Base-by-base conservation (phyloP, 1,284 basidiomycete species). In the Puccinia triticina region DNA sequence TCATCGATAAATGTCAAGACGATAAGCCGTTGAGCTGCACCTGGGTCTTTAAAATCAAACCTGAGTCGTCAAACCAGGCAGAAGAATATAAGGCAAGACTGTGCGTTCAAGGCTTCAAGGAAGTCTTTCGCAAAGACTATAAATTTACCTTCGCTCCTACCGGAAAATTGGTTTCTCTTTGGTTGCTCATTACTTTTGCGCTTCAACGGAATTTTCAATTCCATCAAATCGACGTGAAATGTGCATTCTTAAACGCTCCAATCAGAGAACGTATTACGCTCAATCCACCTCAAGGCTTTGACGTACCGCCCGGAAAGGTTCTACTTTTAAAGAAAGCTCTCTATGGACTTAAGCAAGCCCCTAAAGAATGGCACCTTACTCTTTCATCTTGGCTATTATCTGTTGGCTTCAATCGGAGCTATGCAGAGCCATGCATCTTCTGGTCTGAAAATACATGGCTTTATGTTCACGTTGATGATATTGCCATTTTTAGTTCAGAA, bases 11-110 rank as follows among this genome's bases (percentile, higher is more conserved):
- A 14, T 1, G 8, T 18, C 32, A 46, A 32, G 61, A 67, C 0
- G 21, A 50, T 7, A 0, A 66, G 2, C 59, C 46, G 2, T 32
- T 77, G 23, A 64, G 23, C 12, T 46, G 37, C 18, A 77, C 76
- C 3, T 77, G 76, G 76, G 76, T 77, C 11, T 77, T 77, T n/a
- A 32, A 53, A 23, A 67, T 34, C 8, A 77, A 77, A 23, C 37
- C 48, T 7, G 57, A 64, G n/a, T n/a, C n/a, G n/a, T 43, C 37
- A 23, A 67, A 67, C n/a, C 57, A 67, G n/a, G 4, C 21, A 1
- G 32, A 34, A 53, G 18, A 50, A 53, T 67, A 57, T 53, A 75
- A 75, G 32, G 73, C n/a, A 32, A 5, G 73, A 18, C 34, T 61
- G 2, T 76, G 74, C n/a, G 74, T 57, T 5, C 55, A 61, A 26